Conservation (phyloP, 2,329 filamentous ascomycete genomes). For the Ceratocystis ficicola region DNA sequence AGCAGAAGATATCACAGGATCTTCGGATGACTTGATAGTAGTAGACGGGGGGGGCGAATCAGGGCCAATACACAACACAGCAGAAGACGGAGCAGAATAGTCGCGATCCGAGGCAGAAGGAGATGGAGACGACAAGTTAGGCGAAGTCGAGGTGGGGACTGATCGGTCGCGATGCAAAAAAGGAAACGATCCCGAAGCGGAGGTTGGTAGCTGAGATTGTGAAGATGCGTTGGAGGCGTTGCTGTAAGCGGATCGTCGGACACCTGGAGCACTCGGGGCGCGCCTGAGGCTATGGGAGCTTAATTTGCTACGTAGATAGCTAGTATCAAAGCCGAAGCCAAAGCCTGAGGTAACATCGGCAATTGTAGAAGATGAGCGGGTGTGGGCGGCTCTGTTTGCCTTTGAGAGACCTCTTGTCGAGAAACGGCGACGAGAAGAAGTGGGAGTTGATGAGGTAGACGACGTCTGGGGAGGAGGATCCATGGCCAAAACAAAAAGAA, state of each 20-base stretch:
- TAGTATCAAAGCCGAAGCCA: slow-evolving; percentile 42
- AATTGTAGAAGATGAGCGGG: slow-evolving; percentile 20
- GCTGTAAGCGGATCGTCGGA: slow-evolving; percentile 20
- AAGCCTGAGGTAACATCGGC: slow-evolving; percentile 37
- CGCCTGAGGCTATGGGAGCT: slow-evolving; percentile 52
- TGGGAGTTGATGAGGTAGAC: slow-evolving; percentile 34
- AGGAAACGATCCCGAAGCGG: slow-evolving; percentile 24
- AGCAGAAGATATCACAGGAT: slow-evolving; percentile 16
- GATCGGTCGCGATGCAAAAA: slow-evolving; percentile 22
- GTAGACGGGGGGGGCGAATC: slow-evolving; percentile 2
- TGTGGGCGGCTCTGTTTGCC: slow-evolving; percentile 21
- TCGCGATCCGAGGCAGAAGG: slow-evolving; percentile 20
- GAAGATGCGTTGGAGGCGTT: slow-evolving; percentile 32
- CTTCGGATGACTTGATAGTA: slow-evolving; percentile 14
- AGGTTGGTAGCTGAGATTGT: slow-evolving; percentile 24
- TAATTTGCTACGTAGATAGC: slow-evolving; percentile 48
- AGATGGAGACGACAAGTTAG: slow-evolving; percentile 18
- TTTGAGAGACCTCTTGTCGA: slow-evolving; percentile 43
- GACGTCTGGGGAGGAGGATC: slow-evolving; percentile 18
- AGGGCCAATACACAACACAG: slow-evolving; percentile 15
- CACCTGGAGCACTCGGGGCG: slow-evolving; percentile 45
- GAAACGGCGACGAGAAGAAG: slow-evolving; percentile 45
- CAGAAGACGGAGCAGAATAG: slow-evolving; percentile 20
- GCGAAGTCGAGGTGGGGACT: slow-evolving; percentile 1
- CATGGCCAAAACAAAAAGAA: slow-evolving; percentile 17